Base-by-base conservation (phyloP, 2,329 filamentous ascomycete species). In the Colletotrichum cereale region DNA sequence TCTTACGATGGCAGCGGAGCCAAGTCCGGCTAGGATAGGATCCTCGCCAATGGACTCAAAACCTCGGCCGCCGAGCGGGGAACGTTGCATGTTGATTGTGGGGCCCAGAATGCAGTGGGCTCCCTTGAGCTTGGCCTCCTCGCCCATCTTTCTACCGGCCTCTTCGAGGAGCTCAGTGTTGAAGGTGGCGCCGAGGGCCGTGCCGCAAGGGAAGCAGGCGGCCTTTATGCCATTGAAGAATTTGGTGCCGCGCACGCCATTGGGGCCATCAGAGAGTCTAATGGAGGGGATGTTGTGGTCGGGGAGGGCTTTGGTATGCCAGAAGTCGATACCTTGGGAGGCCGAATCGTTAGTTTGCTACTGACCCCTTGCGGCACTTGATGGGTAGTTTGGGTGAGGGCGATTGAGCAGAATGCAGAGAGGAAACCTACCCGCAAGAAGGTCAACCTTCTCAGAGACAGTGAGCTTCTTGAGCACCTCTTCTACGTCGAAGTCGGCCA, bases 201-300 rank as follows among this genome's bases (percentile, higher is more conserved):
- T 89, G 29, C 87, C 88, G 72, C 88, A 90, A 14, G 89, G 88
- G 74, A 91, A 86, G 75, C 88, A 90, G n/a, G 88, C 88, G 1
- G 89, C 86, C 31, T 84, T 84, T 40, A 86, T 81, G 63, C 90
- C 89, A 74, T 90, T 88, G 81, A 93, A 92, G 84, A 92, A 92
- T 75, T 88, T 89, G 57, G 88, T 90, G 62, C 91, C 91, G 74
- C 91, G 85, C 42, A 91, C 87, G 62, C 91, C 91, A 78, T 92
- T 93, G 47, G 92, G 92, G 0, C 91, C 91, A 75, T 93, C 91
- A 47, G 89, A 88, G 57, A 91, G 85, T 58, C 91, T 88, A 40
- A 93, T 83, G 0, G 90, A 89, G 7, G 91, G 91, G 42, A 93
- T 85, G 2, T 88, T 87, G 75, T 90, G 86, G 29, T 88, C 79